phyloP scores from a whole-genome alignment of 2,329 filamentous ascomycete species.

The Parafenestella ontariensis region DNA sequence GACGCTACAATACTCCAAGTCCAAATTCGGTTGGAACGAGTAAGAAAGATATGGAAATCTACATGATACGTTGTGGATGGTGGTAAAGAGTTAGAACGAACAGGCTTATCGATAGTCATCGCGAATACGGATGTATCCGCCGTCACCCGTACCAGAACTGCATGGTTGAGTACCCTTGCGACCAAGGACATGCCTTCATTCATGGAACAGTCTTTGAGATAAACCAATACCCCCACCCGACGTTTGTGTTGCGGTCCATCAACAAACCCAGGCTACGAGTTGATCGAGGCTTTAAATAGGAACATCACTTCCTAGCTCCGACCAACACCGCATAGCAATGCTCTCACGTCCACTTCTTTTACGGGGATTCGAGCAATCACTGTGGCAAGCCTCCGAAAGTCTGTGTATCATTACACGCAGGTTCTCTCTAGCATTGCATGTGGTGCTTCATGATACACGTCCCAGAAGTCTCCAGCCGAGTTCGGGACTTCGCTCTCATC shows the following conservation, averaged over 20 bases:
- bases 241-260: background rate
- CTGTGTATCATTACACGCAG: background rate
- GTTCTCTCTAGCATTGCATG: background rate
- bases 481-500: background rate
- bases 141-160: background rate
- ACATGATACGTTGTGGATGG: background rate
- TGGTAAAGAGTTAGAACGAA: conserved; percentile 9
- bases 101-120: conserved; percentile 20
- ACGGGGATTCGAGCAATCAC: background rate
- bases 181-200: background rate
- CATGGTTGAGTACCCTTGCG: background rate
- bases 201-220: background rate
- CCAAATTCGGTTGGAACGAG: background rate
- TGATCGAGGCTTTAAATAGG: background rate
- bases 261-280: background rate
- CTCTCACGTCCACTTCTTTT: background rate
- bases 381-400: background rate
- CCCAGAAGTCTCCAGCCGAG: background rate
- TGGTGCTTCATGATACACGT: background rate
- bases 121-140: conserved; percentile 4
- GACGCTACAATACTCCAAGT: background rate
- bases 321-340: background rate
- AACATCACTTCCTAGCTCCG: background rate
- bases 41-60: background rate
- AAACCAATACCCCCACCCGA: background rate